Conservation (phyloP, 257 asterid species). For the Ilex asprella region DNA sequence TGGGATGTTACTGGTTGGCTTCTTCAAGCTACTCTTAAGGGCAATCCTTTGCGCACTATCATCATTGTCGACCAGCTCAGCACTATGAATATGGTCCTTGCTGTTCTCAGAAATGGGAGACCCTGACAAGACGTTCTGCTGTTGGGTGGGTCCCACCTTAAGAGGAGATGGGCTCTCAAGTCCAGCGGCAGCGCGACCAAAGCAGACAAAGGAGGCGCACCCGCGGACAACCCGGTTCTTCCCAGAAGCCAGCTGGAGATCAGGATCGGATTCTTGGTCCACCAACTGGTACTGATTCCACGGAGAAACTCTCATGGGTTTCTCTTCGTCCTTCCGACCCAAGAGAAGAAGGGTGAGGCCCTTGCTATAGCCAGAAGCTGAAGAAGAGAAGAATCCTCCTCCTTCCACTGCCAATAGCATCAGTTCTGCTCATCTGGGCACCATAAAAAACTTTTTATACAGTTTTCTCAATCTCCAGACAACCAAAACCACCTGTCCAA, state of each 20-base stretch:
- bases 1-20: conserved; percentile 23
- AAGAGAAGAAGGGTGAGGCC: conserved; percentile 84
- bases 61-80: conserved; percentile 29
- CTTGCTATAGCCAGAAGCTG: conserved; percentile 94
- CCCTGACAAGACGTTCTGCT: conserved; percentile 38
- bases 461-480: conserved; percentile 7
- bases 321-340: conserved; percentile 80
- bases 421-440: conserved; percentile 81
- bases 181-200: conserved; percentile 73
- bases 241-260: conserved; percentile 89
- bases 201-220: conserved; percentile 81
- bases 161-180: conserved; percentile 59
- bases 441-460: conserved; percentile 17
- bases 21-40: conserved; percentile 78
- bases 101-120: conserved; percentile 33
- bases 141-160: conserved; percentile 67
- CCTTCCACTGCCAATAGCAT: conserved; percentile 99
- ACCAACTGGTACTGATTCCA: conserved; percentile 98
- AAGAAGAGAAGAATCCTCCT: conserved; percentile 97
- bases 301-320: conserved; percentile 97
- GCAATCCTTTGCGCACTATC: conserved; percentile 26
- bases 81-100: conserved; percentile 23
- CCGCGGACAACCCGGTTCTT: conserved; percentile 62
- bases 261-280: conserved; percentile 73
- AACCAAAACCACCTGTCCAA: conserved; percentile 13